These are phyloP conservation scores for Pythium vanterpoolii DNA, from an alignment of 352 stramenopile species.

Conservation along the genomic window DNA sequence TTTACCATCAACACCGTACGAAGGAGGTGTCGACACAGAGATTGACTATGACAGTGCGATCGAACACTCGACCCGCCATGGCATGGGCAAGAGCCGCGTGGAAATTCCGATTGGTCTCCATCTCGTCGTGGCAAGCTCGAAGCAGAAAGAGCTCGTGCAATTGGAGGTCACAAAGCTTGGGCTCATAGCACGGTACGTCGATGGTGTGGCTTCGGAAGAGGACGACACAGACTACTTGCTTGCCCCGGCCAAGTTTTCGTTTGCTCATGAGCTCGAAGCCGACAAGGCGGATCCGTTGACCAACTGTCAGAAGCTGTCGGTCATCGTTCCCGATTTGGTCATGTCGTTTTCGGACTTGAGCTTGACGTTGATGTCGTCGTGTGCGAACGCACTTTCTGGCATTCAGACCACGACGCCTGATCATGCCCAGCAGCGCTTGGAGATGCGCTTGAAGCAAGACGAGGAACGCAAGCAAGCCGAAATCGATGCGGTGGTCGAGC, in stretches of 20 bases:
- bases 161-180: slow-evolving; percentile 23
- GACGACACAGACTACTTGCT: slow-evolving; percentile 26
- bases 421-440: slow-evolving; percentile 29
- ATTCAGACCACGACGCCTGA: slow-evolving; percentile 38
- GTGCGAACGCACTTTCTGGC: slow-evolving; percentile 20
- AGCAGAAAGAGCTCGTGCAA: slow-evolving; percentile 20
- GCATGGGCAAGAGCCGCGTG: slow-evolving; percentile 25
- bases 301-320: slow-evolving; percentile 21
- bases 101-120: slow-evolving; percentile 20
- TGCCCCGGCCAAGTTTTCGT: slow-evolving; percentile 21
- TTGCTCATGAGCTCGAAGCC: slow-evolving; percentile 18
- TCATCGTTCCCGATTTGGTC: slow-evolving; percentile 29
- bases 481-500: slow-evolving; percentile 29
- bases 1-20: slow-evolving; percentile 16
- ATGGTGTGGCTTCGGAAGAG: slow-evolving; percentile 12
- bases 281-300: slow-evolving; percentile 13
- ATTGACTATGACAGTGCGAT: slow-evolving; percentile 18
- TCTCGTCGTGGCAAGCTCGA: slow-evolving; percentile 16
- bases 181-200: slow-evolving; percentile 22
- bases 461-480: slow-evolving; percentile 23
- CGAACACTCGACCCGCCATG: slow-evolving; percentile 10
- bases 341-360: slow-evolving; percentile 42
- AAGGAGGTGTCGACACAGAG: slow-evolving; percentile 13
- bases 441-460: slow-evolving; percentile 27
- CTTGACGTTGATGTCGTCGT: slow-evolving; percentile 33